Evolutionary conservation across 2,329 filamentous ascomycete species (phyloP).

Genomic region (Mollisiaceae sp.): DNA sequence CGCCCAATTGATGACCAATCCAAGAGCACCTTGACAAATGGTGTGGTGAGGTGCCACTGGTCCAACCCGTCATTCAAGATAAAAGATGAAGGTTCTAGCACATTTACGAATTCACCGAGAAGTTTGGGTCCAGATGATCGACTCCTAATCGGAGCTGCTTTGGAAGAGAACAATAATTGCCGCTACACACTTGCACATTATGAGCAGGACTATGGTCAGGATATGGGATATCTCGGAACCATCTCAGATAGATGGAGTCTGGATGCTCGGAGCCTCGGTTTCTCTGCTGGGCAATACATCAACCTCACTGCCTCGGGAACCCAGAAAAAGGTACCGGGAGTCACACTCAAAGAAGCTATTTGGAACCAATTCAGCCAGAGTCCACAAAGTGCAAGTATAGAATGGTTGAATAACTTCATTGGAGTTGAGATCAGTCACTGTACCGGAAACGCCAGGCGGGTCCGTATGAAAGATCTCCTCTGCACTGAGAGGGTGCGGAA

Average conservation of each 20-base stretch:
- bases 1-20: not conserved
- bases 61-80: not conserved
- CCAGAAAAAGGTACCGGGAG: slow-evolving; percentile 19
- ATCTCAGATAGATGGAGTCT: not conserved
- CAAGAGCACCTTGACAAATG: not conserved
- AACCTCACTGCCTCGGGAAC: slow-evolving; percentile 9
- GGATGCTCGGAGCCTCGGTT: slow-evolving; percentile 15
- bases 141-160: not conserved
- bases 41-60: slow-evolving; percentile 14
- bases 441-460: slow-evolving; percentile 25
- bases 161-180: slow-evolving; percentile 14
- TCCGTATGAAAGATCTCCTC: slow-evolving; percentile 18
- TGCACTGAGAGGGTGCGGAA: not conserved
- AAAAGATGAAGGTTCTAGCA: too few species aligned
- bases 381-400: slow-evolving; percentile 16
- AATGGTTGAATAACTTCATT: slow-evolving; percentile 18
- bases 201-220: slow-evolving; percentile 19
- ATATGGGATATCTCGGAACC: slow-evolving; percentile 21
- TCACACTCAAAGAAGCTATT: slow-evolving; percentile 19
- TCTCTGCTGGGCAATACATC: slow-evolving; percentile 19
- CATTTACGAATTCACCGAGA: too few species aligned
- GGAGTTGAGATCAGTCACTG: slow-evolving; percentile 27
- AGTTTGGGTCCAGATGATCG: not conserved
- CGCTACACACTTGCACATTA: slow-evolving; percentile 16
- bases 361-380: slow-evolving; percentile 20